These are phyloP conservation scores for Leishmania mexicana DNA, from an alignment of 208 protist genomes.

Conservation along the genomic window DNA sequence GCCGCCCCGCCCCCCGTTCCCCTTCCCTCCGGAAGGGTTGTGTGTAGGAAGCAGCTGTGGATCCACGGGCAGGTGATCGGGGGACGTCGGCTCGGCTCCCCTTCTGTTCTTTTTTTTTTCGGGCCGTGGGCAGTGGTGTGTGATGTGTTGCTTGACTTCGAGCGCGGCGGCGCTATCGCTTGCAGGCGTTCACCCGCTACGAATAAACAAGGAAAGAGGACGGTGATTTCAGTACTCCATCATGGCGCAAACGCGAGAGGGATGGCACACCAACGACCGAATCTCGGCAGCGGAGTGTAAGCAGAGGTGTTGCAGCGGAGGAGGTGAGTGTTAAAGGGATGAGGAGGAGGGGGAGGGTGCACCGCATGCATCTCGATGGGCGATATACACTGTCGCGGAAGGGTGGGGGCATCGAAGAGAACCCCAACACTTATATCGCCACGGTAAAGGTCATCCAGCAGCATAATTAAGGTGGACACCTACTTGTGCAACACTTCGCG, in stretches of 20 bases:
- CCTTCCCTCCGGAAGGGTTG: background rate
- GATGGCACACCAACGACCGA: background rate
- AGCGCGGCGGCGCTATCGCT: background rate
- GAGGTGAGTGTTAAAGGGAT: background rate
- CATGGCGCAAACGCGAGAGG: background rate
- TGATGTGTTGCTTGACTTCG: background rate
- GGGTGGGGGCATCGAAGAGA: background rate
- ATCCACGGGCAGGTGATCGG: background rate
- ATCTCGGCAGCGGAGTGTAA: background rate
- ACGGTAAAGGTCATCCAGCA: background rate
- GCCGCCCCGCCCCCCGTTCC: no score
- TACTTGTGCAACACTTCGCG: background rate
- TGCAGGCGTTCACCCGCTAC: background rate
- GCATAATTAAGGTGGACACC: background rate
- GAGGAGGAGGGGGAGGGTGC: background rate
- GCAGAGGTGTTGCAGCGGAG: background rate
- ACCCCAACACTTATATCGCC: background rate
- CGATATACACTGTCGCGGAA: background rate
- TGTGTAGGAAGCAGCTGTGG: background rate
- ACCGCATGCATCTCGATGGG: background rate
- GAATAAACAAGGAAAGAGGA: background rate
- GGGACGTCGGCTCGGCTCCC: background rate
- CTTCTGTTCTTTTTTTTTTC: background rate
- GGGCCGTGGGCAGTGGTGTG: background rate
- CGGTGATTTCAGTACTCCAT: background rate